A percentile compares a stretch with the other conserved stretches of the same genome.
Conservation (phyloP, 371 early-diverging fungal genomes). For the Syncephalastrum sp. region DNA sequence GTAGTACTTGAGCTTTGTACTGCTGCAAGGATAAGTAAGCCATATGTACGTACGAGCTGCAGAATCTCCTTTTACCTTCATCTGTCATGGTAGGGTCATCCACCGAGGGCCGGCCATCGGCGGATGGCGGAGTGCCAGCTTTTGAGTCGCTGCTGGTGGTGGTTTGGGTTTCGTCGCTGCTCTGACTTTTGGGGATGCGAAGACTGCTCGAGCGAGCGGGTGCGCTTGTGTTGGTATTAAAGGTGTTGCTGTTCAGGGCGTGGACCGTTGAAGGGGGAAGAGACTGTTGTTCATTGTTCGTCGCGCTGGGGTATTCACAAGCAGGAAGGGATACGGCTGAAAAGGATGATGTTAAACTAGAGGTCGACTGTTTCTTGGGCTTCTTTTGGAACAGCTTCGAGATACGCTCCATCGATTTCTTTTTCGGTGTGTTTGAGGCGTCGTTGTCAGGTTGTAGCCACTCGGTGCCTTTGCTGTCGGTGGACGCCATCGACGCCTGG, state of each 20-base stretch:
- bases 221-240: not conserved
- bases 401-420: conserved; percentile 38
- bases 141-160: not conserved
- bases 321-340: conserved; percentile 30
- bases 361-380: conserved; percentile 24
- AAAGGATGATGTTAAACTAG: conserved; percentile 20
- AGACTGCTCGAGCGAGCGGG: not conserved
- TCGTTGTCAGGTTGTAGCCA: conserved; percentile 10
- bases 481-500: not conserved
- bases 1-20: conserved; percentile 11
- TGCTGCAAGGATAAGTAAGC: conserved; percentile 9
- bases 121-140: not conserved
- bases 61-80: not conserved
- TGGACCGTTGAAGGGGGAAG: not conserved
- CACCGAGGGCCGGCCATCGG: not conserved
- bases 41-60: not conserved
- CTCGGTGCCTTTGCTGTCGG: conserved; percentile 7
- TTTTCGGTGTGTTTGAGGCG: conserved; percentile 19
- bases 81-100: conserved; percentile 1
- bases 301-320: conserved; percentile 6
- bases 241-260: not conserved
- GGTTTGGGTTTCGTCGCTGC: conserved; percentile 1
- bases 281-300: conserved; percentile 2
- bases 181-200: conserved; percentile 3
- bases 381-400: conserved; percentile 46